Conservation (phyloP, 495 filamentous ascomycete genomes). For the Talaromyces borbonicus region DNA sequence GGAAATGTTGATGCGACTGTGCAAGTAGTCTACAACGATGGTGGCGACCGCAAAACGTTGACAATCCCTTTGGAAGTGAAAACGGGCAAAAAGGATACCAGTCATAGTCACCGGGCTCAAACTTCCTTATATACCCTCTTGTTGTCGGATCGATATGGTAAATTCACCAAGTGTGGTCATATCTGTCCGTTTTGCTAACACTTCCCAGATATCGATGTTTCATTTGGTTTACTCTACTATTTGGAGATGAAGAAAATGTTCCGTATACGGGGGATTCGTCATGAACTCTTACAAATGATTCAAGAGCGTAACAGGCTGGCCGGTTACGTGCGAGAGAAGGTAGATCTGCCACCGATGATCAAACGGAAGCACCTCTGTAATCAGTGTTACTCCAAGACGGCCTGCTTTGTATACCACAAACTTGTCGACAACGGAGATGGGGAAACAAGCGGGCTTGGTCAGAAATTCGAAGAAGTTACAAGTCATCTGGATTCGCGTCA, state of each 20-base stretch:
- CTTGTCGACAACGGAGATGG: constrained; percentile 76
- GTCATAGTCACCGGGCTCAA: constrained; percentile 74
- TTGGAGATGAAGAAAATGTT: constrained; percentile 79
- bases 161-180: no score
- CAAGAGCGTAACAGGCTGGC: constrained; percentile 89
- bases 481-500: constrained; percentile 62
- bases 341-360: constrained; percentile 76
- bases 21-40: constrained; percentile 71
- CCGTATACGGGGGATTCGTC: constrained; percentile 70
- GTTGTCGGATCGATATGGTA: constrained; percentile 83
- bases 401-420: constrained; percentile 92
- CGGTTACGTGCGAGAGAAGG: constrained; percentile 69
- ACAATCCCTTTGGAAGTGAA: constrained; percentile 92
- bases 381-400: constrained; percentile 75
- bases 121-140: constrained; percentile 90
- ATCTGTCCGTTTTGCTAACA: no score
- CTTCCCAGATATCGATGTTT: constrained; percentile 64
- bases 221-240: constrained; percentile 87
- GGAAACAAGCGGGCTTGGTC: constrained; percentile 64
- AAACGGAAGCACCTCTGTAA: constrained; percentile 65
- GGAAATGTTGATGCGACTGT: constrained; percentile 98
- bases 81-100: constrained; percentile 72
- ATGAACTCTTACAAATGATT: constrained; percentile 89
- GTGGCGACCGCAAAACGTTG: constrained; percentile 50
- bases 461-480: constrained; percentile 67